phyloP scores from a whole-genome alignment of 257 asterid species.

The Datura wrightii region DNA sequence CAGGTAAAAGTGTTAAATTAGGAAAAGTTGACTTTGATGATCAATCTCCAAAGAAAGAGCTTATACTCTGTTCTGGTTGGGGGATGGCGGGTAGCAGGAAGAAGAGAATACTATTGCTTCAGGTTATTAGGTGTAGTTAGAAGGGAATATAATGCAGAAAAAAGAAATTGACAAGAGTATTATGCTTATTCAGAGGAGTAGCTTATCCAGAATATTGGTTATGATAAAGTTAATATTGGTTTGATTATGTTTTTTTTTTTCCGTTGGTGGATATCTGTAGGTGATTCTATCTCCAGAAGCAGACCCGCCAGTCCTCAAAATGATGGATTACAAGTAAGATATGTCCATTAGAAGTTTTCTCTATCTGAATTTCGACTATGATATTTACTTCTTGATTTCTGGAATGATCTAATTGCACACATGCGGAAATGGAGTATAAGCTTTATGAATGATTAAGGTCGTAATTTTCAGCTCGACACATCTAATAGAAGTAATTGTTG shows the following conservation, averaged over 20 bases:
- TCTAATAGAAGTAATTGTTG: background rate
- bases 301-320: slow-evolving; percentile 91
- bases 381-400: background rate
- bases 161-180: background rate
- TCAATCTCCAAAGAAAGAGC: background rate
- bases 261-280: slow-evolving; percentile 47
- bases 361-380: background rate
- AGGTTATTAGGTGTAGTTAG: slow-evolving; percentile 2
- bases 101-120: background rate
- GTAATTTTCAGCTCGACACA: background rate
- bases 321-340: slow-evolving; percentile 95
- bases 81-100: background rate
- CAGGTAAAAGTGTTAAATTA: background rate
- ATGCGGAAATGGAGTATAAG: background rate
- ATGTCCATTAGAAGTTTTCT: background rate
- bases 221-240: background rate
- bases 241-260: background rate
- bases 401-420: background rate
- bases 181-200: background rate
- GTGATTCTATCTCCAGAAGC: slow-evolving; percentile 96
- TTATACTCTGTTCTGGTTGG: background rate
- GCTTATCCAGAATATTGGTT: background rate
- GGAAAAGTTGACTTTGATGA: background rate
- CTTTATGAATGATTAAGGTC: background rate
- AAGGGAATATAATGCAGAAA: background rate